Base-by-base conservation (phyloP, 495 filamentous ascomycete species). In the Aspergillus leporis region DNA sequence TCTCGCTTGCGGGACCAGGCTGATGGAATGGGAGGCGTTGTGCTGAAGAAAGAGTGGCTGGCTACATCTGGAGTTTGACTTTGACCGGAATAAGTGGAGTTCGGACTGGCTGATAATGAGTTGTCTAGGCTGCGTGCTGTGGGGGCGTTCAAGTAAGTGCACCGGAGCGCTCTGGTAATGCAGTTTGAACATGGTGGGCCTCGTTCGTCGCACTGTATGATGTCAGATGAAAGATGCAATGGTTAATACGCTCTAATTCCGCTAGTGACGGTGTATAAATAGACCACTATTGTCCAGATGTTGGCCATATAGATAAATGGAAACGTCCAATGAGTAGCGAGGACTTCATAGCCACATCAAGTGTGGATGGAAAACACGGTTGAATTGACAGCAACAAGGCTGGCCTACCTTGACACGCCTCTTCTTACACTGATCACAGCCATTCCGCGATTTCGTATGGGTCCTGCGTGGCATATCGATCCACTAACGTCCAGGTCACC, bases 341-440 rank as follows among this genome's bases (percentile, higher is more conserved):
- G 3, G 25, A 28, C 25, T 28, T 28, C 25, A 28, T 6, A 28
- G 25, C 25, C n/a, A 6, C 25, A 28, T 28, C 3, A 6, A 28
- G 25, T 28, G 6, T n/a, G n/a, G n/a, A n/a, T n/a, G n/a, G n/a
- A 31, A 30, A 12, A 12, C 19, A 23, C 41, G 2, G 32, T 21
- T 21, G 30, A 32, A 31, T 10, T 21, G 12, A 10, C 31, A 14
- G 38, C 7, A 23, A 9, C 22, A 16, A n/a, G n/a, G n/a, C 0
- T 14, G 10, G 56, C 69, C 56, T 53, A 81, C 82, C 77, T 83
- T 83, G 64, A 85, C 80, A 47, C 81, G 80, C 23, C 83, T 69
- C 55, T 75, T 74, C 66, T 85, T 85, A 66, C 83, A 86, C 60
- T 84, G 80, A 34, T 78, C 72, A 58, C 83, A 86, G 5, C 83